These are phyloP conservation scores for Coniella vitis DNA, from an alignment of 2,329 filamentous ascomycete species.

Conservation along the genomic window DNA sequence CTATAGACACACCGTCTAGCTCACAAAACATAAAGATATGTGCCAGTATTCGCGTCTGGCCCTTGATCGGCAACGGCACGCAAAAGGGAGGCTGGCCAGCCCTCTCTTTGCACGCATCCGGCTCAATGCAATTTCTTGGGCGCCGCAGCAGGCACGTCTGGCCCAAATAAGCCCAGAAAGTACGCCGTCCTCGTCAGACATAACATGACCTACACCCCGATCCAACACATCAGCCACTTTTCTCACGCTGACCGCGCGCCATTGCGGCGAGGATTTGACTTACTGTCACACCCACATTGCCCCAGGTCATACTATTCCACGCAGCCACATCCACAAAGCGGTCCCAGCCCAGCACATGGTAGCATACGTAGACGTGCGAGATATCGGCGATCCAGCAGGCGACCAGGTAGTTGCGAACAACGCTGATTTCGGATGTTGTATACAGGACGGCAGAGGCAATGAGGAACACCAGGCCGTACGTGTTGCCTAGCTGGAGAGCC, in stretches of 20 bases:
- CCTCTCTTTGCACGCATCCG: not conserved
- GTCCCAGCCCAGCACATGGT: constrained; percentile 49
- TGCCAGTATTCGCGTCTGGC: not conserved
- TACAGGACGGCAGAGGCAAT: constrained; percentile 58
- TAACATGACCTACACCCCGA: constrained; percentile 38
- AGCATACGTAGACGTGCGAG: constrained; percentile 59
- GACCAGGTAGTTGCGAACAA: constrained; percentile 60
- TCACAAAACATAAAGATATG: not conserved
- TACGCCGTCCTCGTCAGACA: constrained; percentile 51
- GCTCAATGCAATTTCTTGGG: constrained; percentile 19
- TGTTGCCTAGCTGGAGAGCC: constrained; percentile 61
- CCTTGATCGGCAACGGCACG: too few species aligned
- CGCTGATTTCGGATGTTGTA: constrained; percentile 56
- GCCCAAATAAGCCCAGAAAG: constrained; percentile 53
- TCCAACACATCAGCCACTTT: constrained; percentile 2
- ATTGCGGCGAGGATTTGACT: constrained; percentile 21
- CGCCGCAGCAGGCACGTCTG: constrained; percentile 25
- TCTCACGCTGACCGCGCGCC: not conserved
- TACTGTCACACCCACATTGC: constrained; percentile 62
- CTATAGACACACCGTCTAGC: not conserved
- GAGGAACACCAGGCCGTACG: constrained; percentile 60
- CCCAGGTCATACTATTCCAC: constrained; percentile 69
- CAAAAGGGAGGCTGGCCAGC: not conserved
- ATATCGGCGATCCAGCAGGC: constrained; percentile 61
- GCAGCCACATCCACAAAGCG: constrained; percentile 42